Percentiles rank a stretch among this genome's conserved stretches.
phyloP scores from a whole-genome alignment of 1,284 basidiomycete species.

The Microbotryum lychnidis-dioicae region DNA sequence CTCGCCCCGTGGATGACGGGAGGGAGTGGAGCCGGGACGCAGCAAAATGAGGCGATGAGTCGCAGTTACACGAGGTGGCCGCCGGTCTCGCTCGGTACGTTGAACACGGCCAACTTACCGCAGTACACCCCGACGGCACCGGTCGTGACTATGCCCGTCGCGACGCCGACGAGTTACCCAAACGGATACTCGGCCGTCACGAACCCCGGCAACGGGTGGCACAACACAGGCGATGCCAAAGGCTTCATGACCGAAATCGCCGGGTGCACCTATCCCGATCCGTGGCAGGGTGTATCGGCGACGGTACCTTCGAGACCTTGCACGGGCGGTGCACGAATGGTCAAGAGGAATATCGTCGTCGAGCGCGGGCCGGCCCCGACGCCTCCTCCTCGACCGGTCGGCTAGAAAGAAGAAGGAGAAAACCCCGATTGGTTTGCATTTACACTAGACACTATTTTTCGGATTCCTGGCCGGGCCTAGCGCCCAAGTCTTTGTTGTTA shows the following conservation, averaged over 20 bases:
- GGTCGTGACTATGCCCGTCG: slow-evolving; percentile 38
- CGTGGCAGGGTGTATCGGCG: slow-evolving; percentile 49
- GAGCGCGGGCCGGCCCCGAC: too few relatives aligned
- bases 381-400: slow-evolving; percentile 23
- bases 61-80: slow-evolving; percentile 30
- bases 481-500: too few relatives aligned
- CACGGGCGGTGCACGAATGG: too few relatives aligned
- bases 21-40: slow-evolving; percentile 55
- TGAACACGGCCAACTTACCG: slow-evolving; percentile 42
- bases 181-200: slow-evolving; percentile 44
- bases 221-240: slow-evolving; percentile 55
- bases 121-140: slow-evolving; percentile 48
- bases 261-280: slow-evolving; percentile 67
- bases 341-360: too few relatives aligned
- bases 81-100: slow-evolving; percentile 28
- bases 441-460: too few relatives aligned
- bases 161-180: slow-evolving; percentile 56
- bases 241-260: slow-evolving; percentile 51
- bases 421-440: too few relatives aligned
- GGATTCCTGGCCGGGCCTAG: too few relatives aligned
- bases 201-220: slow-evolving; percentile 61
- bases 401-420: slow-evolving; percentile 6
- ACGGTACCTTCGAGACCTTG: neutral
- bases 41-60: slow-evolving; percentile 22
- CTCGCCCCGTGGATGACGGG: slow-evolving; percentile 67